Evolutionary conservation across 148 eudicot species (phyloP), one percentile per base, ranked within the genome.

Genomic region (Arctostaphylos glauca): DNA sequence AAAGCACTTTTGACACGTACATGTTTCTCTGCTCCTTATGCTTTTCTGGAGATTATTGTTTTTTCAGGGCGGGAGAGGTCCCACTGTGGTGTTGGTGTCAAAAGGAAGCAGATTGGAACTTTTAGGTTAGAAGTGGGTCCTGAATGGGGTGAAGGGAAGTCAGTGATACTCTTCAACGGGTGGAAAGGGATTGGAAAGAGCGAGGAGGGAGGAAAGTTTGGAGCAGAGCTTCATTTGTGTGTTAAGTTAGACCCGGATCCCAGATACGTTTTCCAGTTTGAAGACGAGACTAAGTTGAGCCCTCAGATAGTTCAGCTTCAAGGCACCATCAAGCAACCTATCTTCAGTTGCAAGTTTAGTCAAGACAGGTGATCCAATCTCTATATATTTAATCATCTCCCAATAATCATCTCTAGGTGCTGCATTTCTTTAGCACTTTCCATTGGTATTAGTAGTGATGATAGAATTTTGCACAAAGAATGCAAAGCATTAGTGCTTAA

Each of bases 301-400:
- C 93, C 93, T 59, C 93, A 91, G 78, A 86, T 91, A 72, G 93
- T 89, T 81, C 93, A 91, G 83, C 87, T 91, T 74, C 93, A 89
- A 81, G 93, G 93, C 41, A 84, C 64, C 50, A 82, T 80, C 64
- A 87, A 86, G 84, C 93, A 89, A 80, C 93, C 93, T 18, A 89
- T 91, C 73, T 91, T 91, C 84, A 91, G 93, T 79, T 89, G 93
- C 91, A 88, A 91, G 88, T 91, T 91, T 84, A 87, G 85, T 78
- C 89, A 59, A 77, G 93, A 91, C 88, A 91, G 93, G 93, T 91
- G 73, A 80, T 48, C 49, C 41, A 21, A 25, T 70, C 52, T 48
- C 53, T 50, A 5, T 41, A n/a, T 44, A 38, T 49, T 25, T 44
- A 64, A 64, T 80, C 7, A 4, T 53, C 52, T 67, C 9, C 68